Evolutionary conservation across 2,329 filamentous ascomycete genomes (phyloP), one percentile per base, ranked within the genome.

Genomic region (Aspergillus pseudoviridinutans): DNA sequence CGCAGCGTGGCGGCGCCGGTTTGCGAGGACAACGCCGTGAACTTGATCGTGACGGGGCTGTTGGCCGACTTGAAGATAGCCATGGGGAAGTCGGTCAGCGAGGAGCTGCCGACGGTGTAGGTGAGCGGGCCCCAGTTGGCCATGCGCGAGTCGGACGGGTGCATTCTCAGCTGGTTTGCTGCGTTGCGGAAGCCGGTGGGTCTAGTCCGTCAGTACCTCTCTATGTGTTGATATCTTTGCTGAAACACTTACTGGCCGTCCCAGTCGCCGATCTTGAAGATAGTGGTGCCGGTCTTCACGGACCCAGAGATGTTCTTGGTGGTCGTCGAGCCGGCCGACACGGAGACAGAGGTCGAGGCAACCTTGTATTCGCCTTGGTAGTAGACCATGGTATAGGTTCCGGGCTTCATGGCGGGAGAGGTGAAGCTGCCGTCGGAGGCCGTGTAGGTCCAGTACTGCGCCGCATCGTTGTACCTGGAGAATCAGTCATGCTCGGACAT

Each of bases 381-480:
- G 41, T 88, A 79, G 4, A 86, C 81, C 79, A 87, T 86, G n/a
- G 83, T 87, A 73, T 88, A 88, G 0, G 82, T 86, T 29, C 86
- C 86, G 0, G 85, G 83, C 65, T 85, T 86, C 86, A 89, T 88
- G 56, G 80, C 74, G 0, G 86, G 86, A 0, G 85, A 87, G 2
- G 80, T 86, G 71, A 86, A 89, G 12, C 75, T 76, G 9, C 85
- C 85, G 49, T 71, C 75, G 24, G 79, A 79, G 8, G 76, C 76
- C 22, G 84, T 81, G 58, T 83, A 83, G 5, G 79, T 74, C 86
- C 86, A 89, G 76, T 88, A 89, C 66, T 89, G 87, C 0, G 84
- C 83, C 5, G 76, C 76, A 29, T 68, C 68, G 70, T 88, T 88
- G 72, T 82, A 84, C 67, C 66, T 68, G 14, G 14, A 38, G 2